These are phyloP conservation scores for Teratosphaeria gauchensis DNA, from an alignment of 2,329 filamentous ascomycete species.

Conservation along the genomic window DNA sequence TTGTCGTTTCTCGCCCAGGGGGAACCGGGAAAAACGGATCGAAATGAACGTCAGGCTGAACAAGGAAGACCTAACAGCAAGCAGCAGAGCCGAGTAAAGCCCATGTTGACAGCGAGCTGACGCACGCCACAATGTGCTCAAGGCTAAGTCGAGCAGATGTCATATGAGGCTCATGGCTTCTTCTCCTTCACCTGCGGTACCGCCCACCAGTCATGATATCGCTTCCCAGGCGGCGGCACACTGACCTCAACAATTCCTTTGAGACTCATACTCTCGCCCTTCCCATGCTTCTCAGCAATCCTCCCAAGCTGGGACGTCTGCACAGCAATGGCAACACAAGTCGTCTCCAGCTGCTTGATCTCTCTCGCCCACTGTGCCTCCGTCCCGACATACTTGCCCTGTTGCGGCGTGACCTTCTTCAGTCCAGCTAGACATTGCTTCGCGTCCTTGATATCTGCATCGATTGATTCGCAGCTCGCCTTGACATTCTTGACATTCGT, in stretches of 20 bases:
- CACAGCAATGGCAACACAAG: slow-evolving; percentile 22
- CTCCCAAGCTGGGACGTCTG: slow-evolving; percentile 14
- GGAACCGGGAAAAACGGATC: background rate
- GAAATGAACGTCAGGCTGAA: background rate
- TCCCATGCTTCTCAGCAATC: slow-evolving; percentile 14
- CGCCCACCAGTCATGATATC: slow-evolving; percentile 38
- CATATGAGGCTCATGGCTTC: background rate
- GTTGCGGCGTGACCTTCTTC: slow-evolving; percentile 27
- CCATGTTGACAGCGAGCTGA: too few species aligned
- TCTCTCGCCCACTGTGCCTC: slow-evolving; percentile 27
- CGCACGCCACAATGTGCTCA: too few species aligned
- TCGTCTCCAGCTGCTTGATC: slow-evolving; percentile 25
- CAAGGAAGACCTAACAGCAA: background rate
- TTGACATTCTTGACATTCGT: background rate
- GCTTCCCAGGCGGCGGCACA: slow-evolving; percentile 28
- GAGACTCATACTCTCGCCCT: background rate
- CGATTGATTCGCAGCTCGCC: slow-evolving; percentile 4
- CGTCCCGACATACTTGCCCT: slow-evolving; percentile 28
- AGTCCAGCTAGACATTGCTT: slow-evolving; percentile 26
- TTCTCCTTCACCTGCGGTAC: slow-evolving; percentile 33
- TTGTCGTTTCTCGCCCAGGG: background rate
- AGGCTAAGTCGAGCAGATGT: too few species aligned
- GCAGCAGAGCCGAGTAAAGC: background rate
- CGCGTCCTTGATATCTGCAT: slow-evolving; percentile 23
- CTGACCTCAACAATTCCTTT: slow-evolving; percentile 23